Evolutionary conservation across 192 early-diverging fungal genomes (phyloP), one percentile per base, ranked within the genome.

Genomic region (Dissophora ornata): DNA sequence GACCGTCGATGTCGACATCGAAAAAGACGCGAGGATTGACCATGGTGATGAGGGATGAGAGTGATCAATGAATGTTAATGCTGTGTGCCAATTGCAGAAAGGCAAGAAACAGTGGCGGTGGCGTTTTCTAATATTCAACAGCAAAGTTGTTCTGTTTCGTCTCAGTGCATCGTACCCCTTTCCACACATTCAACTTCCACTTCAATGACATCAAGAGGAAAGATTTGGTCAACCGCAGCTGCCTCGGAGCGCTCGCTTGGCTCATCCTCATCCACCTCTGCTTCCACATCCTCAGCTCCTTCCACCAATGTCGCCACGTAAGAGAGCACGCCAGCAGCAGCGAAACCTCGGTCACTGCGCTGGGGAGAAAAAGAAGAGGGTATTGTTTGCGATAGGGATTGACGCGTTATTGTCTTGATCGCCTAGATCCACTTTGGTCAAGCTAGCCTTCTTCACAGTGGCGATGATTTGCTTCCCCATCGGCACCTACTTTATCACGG

Each of bases 21-120:
- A 88, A 84, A 53, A 85, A 88, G 1, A 88, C 84, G 41, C 86
- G 82, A 29, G 86, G 86, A 75, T 88, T 88, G 30, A 85, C 59
- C 68, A 70, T 70, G 29, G 32, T 77, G 71, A 25, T 62, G 28
- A 19, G 18, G 15, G 26, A 19, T 44, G 42, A 18, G 24, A 26
- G 40, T 28, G 25, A 32, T n/a, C 15, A 16, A 12, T 30, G 18
- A 11, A n/a, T n/a, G n/a, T n/a, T n/a, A n/a, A n/a, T 45, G 26
- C n/a, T 45, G 24, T 24, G 15, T 45, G 42, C n/a, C 4, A 13
- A 28, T 10, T 6, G 22, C 44, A 49, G 34, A 49, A 62, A 62
- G 49, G 49, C 21, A 26, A 24, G 42, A 49, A 62, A 38, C 25
- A 57, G 24, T 57, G 44, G 45, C 36, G 30, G 46, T 49, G 59